Base-by-base conservation (phyloP, 345 rosid genomes). In the Balakata baccata region DNA sequence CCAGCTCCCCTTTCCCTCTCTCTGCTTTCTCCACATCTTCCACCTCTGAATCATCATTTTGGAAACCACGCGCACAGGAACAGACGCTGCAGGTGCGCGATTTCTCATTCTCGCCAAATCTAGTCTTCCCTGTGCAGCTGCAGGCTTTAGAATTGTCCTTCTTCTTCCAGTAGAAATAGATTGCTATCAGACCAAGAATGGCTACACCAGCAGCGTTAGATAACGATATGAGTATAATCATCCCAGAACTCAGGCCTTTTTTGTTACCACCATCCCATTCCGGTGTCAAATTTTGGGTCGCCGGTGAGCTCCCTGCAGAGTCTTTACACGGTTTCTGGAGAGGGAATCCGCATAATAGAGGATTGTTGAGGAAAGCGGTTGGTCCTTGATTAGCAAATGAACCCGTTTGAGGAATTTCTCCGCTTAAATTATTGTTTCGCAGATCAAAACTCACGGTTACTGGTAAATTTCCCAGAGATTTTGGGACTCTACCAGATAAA, bases 321-420 rank as follows among this genome's bases (percentile, higher is more conserved):
- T 66, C 71, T 23, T 87, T 84, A 79, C 99, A 96, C 0, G 90
- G 62, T 72, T 90, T 91, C 75, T 93, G 97, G 34, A 96, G 92
- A 76, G 99, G 99, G 71, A 96, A 96, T 0, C 99, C 98, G 51
- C 98, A 96, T 46, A 96, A 59, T 39, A 74, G 75, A 14, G 98
- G 96, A 16, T 96, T 96, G 51, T 81, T 78, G 71, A 96, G 94
- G 66, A 96, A 96, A 22, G 98, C 99, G 13, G 97, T 93, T 47
- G 99, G 99, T 63, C 99, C 99, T 63, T 93, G 99, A 83, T 89
- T 93, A 0, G 89, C 81, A 83, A 96, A 96, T 3, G 99, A 91
- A 16, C 98, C 98, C 0, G 92, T 84, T 81, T 91, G 93, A 39
- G 99, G 99, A 25, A 96, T 93, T 74, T 93, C 90, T 0, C 99